A percentile compares a stretch with the other conserved stretches of the same genome.
These are phyloP conservation scores for Hymenoscyphus repandus DNA, from an alignment of 2,329 filamentous ascomycete species.

Conservation along the genomic window DNA sequence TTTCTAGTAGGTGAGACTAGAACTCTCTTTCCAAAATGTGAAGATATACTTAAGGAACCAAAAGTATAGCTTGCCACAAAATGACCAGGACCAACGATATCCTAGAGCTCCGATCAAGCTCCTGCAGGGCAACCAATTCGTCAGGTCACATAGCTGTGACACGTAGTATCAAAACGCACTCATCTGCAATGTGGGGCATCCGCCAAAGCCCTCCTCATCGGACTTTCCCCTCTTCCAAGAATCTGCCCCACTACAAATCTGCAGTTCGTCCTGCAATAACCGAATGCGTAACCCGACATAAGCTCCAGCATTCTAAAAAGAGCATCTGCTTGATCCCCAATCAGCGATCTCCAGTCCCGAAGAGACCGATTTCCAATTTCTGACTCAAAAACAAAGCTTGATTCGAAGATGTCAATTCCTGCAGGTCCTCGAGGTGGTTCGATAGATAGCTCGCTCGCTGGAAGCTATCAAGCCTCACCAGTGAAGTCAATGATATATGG, in stretches of 20 bases:
- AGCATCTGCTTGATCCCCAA: not conserved
- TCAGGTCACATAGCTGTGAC: no score
- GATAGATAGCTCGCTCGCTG: constrained; percentile 14
- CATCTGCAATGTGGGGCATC: no score
- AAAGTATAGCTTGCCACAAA: not conserved
- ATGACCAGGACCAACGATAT: not conserved
- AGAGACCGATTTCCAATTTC: not conserved
- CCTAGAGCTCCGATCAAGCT: not conserved
- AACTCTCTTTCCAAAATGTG: not conserved
- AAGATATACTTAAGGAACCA: not conserved
- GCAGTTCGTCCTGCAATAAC: no score
- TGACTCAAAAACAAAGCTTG: no score
- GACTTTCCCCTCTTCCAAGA: no score
- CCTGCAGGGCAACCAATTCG: no score
- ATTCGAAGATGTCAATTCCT: constrained; percentile 12
- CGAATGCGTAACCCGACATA: no score
- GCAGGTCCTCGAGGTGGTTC: constrained; percentile 3
- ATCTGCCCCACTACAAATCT: no score
- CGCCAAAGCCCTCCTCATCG: no score
- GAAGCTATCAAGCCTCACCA: constrained; percentile 17
- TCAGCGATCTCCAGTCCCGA: not conserved
- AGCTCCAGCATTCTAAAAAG: no score
- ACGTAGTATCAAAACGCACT: no score
- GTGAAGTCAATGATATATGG: constrained; percentile 21
- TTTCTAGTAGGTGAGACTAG: not conserved